Conservation (phyloP, 768 basidiomycete genomes). For the Mycena vitilis region DNA sequence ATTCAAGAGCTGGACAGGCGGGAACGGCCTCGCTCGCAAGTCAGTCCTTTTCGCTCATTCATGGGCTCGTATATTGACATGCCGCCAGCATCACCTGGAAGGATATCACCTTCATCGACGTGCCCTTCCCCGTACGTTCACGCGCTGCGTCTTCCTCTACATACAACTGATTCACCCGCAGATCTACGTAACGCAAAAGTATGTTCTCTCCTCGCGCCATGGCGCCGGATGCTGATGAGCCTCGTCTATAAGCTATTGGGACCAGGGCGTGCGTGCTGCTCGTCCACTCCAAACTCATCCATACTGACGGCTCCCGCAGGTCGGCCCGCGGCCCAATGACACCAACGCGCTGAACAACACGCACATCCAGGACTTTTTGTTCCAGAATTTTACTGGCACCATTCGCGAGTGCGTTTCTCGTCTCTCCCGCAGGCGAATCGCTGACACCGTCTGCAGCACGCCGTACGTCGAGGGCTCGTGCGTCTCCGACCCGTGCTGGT, state of each 20-base stretch:
- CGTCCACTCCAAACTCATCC: background rate
- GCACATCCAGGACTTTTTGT: constrained; percentile 64
- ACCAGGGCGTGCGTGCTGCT: constrained; percentile 58
- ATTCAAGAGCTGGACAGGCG: constrained; percentile 77
- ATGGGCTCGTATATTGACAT: background rate
- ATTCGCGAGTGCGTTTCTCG: constrained; percentile 58
- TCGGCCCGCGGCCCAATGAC: constrained; percentile 58
- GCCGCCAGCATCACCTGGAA: constrained; percentile 64
- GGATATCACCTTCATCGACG: constrained; percentile 63
- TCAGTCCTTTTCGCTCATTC: constrained; percentile 39
- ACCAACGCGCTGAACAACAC: constrained; percentile 62
- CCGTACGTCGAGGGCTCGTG: constrained; percentile 71
- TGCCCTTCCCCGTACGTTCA: constrained; percentile 63
- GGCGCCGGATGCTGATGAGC: constrained; percentile 1
- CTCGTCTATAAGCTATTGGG: constrained; percentile 64
- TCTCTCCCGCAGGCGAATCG: background rate
- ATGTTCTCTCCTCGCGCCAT: constrained; percentile 29
- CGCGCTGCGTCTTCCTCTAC: background rate
- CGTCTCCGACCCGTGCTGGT: constrained; percentile 72
- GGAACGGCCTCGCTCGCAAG: constrained; percentile 69
- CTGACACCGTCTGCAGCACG: constrained; percentile 38
- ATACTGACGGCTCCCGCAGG: constrained; percentile 31
- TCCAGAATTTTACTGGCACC: constrained; percentile 64
- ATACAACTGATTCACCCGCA: constrained; percentile 36
- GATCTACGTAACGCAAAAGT: constrained; percentile 77